A percentile compares a stretch with the other conserved stretches of the same genome.
phyloP scores from a whole-genome alignment of 129 eudicot species.

The Chrysanthemum lavandulifolium region DNA sequence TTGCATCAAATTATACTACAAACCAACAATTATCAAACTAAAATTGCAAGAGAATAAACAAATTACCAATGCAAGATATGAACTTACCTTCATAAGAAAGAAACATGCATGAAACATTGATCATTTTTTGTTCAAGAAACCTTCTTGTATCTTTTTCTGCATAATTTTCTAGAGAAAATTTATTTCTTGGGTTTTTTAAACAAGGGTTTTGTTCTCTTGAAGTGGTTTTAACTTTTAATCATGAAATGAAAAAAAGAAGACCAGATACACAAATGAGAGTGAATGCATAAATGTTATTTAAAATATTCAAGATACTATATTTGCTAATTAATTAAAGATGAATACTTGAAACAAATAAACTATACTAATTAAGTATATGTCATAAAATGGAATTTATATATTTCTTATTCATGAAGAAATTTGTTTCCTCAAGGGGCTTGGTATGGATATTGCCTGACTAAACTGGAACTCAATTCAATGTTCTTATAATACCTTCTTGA shows the following conservation, averaged over 20 bases:
- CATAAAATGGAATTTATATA: too few species aligned
- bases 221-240: slow-evolving; percentile 15
- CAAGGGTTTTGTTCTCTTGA: background rate
- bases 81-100: slow-evolving; percentile 29
- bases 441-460: too few species aligned
- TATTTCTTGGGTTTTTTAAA: slow-evolving; percentile 6
- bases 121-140: slow-evolving; percentile 21
- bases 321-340: too few species aligned
- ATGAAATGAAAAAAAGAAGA: slow-evolving; percentile 23
- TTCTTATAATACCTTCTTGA: background rate
- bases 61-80: slow-evolving; percentile 18
- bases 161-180: slow-evolving; percentile 13
- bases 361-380: too few species aligned
- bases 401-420: too few species aligned
- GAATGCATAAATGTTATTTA: background rate
- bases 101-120: background rate
- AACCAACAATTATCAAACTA: slow-evolving; percentile 16
- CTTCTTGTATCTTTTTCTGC: slow-evolving; percentile 16
- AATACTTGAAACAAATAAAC: too few species aligned
- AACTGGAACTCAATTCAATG: too few species aligned
- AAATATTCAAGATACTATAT: too few species aligned
- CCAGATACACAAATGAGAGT: slow-evolving; percentile 25
- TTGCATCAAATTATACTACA: background rate
- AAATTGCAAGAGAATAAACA: background rate
- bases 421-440: slow-evolving; percentile 21